Base-by-base conservation (phyloP, 805 yeast genomes). In the Pichia cabralensis region DNA sequence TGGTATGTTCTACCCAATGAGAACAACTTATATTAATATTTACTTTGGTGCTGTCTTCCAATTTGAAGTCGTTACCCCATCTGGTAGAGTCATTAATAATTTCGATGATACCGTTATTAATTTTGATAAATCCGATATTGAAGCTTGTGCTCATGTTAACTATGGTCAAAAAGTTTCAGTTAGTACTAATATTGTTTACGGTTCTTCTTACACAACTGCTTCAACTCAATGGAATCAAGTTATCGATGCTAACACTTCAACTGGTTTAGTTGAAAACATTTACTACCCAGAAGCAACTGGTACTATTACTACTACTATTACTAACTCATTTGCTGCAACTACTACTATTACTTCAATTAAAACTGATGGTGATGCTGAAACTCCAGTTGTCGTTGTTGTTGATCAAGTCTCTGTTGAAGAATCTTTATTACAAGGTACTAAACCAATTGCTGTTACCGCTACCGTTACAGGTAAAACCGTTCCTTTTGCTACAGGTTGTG, bases 1-100 rank as follows among this genome's bases (percentile, higher is more conserved):
- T 15, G 39, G 30, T 34, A 21, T 17, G 21, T 26, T 36, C 6
- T 42, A 42, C 27, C 45, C 45, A 26, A 34, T 42, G 34, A 42
- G 39, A 38, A 11, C 22, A 4, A 30, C 39, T 13, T 47, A 34
- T 20, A 24, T 38, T 8, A 44, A 47, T 20, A 23, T 29, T 17
- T 17, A 14, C 9, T 20, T 40, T 6, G 34, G 31, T 31, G 40
- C 43, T 13, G 12, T 16, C 2, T 34, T 47, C 4, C 16, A 30
- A 5, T 44, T 47, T n/a, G 26, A 32, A 9, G 23, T 46, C 20
- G 17, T 16, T 5, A 32, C 34, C 12, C 48, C 50, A 17, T 12
- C 25, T 21, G 48, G 46, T 17, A 12, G 23, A 1, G n/a, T 34
- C 7, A 31, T 33, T 22, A 26, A 28, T 5, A 26, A 34, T 26